These are phyloP conservation scores for Funneliformis geosporum DNA, from an alignment of 192 early-diverging fungal genomes.

Conservation along the genomic window DNA sequence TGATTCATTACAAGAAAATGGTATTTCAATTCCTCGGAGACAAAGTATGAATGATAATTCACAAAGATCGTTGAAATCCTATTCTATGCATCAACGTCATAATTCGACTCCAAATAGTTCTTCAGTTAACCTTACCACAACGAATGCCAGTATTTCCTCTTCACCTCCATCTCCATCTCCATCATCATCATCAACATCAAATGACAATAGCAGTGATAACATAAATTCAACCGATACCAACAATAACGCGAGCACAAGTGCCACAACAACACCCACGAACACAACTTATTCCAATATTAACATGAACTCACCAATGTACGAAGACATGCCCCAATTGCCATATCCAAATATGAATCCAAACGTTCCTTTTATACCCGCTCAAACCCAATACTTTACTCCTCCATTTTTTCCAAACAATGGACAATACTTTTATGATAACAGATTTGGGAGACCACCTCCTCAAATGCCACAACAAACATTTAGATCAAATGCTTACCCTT, in stretches of 20 bases:
- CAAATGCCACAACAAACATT: slow-evolving; percentile 3
- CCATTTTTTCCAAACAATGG: slow-evolving; percentile 19
- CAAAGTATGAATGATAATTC: slow-evolving; percentile 14
- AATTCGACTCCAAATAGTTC: slow-evolving; percentile 8
- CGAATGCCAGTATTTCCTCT: neutral
- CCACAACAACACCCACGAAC: neutral
- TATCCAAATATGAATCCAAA: neutral
- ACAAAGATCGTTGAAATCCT: slow-evolving; percentile 10
- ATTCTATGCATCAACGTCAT: neutral
- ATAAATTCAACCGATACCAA: neutral
- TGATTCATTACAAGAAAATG: slow-evolving; percentile 1
- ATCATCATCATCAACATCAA: neutral
- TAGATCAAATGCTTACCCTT: slow-evolving; percentile 30
- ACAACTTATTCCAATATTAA: slow-evolving; percentile 1
- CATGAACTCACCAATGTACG: neutral
- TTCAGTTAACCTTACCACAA: slow-evolving; percentile 7
- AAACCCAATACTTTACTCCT: slow-evolving; percentile 25
- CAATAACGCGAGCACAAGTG: neutral
- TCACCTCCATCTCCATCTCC: neutral
- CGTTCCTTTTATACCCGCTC: slow-evolving; percentile 17
- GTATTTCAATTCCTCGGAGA: neutral
- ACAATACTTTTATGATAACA: slow-evolving; percentile 27
- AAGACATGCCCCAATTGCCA: slow-evolving; percentile 1
- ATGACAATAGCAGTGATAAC: neutral
- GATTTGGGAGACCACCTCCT: slow-evolving; percentile 20